phyloP scores from a whole-genome alignment of 1,284 basidiomycete species.

The Xanthoconium separans region DNA sequence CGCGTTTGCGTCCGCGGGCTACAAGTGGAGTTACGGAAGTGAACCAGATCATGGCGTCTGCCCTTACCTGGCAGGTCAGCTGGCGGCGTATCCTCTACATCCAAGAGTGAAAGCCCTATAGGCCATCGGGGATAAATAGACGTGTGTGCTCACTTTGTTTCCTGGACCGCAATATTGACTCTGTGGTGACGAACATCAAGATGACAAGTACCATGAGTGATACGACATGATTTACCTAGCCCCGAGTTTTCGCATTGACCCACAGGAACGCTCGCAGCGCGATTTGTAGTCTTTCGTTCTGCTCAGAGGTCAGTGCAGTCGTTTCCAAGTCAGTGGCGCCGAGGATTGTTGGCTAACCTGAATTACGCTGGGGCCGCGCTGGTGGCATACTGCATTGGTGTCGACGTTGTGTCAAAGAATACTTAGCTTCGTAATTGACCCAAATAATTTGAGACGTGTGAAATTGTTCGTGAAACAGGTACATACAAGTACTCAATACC shows the following conservation, averaged over 20 bases:
- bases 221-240: conserved; percentile 14
- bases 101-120: conserved; percentile 10
- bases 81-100: conserved; percentile 9
- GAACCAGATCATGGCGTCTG: neutral
- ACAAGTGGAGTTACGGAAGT: conserved; percentile 6
- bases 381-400: conserved; percentile 12
- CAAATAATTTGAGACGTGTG: neutral
- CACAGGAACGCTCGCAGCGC: conserved; percentile 20
- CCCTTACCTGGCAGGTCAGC: conserved; percentile 18
- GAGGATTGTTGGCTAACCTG: conserved; percentile 21
- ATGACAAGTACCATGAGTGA: neutral
- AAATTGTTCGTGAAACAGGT: too few species aligned
- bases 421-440: neutral
- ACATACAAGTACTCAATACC: neutral
- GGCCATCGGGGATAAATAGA: neutral
- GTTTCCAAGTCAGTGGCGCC: conserved; percentile 2
- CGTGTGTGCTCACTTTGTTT: conserved; percentile 16
- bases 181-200: conserved; percentile 19
- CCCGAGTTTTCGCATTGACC: conserved; percentile 8
- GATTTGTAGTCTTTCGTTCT: conserved; percentile 15
- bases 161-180: conserved; percentile 11
- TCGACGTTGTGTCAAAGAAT: neutral
- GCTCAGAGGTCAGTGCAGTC: neutral
- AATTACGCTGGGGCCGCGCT: neutral
- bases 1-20: conserved; percentile 24